Evolutionary conservation across 805 yeast genomes (phyloP), one percentile per base, ranked within the genome.

Genomic region (Wickerhamiella cacticola): DNA sequence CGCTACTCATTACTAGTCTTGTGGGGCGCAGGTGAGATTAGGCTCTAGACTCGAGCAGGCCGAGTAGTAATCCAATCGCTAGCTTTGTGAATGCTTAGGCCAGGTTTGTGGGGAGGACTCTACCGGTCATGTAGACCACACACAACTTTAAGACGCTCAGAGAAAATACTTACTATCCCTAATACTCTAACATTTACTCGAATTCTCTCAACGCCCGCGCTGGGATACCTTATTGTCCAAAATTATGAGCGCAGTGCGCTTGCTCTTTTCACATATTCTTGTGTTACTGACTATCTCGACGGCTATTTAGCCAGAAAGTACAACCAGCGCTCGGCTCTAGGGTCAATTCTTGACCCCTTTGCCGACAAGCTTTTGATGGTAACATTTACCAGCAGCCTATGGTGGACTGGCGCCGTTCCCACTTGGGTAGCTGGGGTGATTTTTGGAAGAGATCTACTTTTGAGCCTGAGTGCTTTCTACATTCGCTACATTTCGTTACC

Each of bases 291-390:
- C 62, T 80, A 84, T 53, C 65, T 88, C 19, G 99, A 92, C 63
- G 99, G 99, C 0, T 83, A 66, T 58, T 76, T 94, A 53, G 99
- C 99, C 3, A 71, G 99, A 48, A 74, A 66, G 51, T 89, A 64
- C 68, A 78, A 85, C 48, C 68, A 82, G 72, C 74, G 78, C 57
- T 79, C 95, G 1, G 80, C 83, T 1, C 74, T 87, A 5, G 99
- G 99, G 0, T 80, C 95, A 0, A 79, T 92, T 13, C 68, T 94
- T 28, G 99, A 92, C 59, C 99, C 99, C 0, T 71, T 86, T 67
- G 99, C 98, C 0, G 99, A 92, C 61, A 92, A 92, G 61, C 69
- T 82, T 13, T 69, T 92, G 41, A 87, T 92, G 96, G 73, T 89
- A 18, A 76, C 83, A 0, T 77, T 94, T 45, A 88, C 97, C 0